Base-by-base conservation (phyloP, 2,329 filamentous ascomycete genomes). In the Colletotrichum graminicola region DNA sequence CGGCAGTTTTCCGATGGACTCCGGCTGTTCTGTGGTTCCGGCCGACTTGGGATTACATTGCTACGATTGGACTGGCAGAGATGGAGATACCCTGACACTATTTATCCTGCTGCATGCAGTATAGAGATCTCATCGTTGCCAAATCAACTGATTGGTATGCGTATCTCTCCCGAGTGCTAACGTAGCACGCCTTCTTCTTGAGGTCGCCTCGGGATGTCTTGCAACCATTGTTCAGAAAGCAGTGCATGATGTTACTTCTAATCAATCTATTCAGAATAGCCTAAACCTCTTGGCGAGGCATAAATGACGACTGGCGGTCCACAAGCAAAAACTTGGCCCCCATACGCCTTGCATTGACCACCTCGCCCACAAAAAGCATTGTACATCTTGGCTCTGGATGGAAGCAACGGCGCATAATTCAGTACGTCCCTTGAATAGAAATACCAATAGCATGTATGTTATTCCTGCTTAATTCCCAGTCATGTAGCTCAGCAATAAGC, bases 211-310 rank as follows among this genome's bases (percentile, higher is more conserved):
- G 10, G 10, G 43, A n/a, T 45, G 6, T n/a, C 43, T 5, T n/a
- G 5, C 41, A 43, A 45, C 4, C 1, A 43, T 5, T 43, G 16
- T 18, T 2, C 41, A 7, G 16, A 18, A 45, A n/a, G 43, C 10
- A 14, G 18, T 7, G 6, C n/a, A 23, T 2, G 3, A 4, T 1
- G 11, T 3, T 3, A n/a, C 3, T 47, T 47, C 1, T 10, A 23
- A 47, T 12, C n/a, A 47, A 47, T 47, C 21, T 47, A 47, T 23
- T n/a, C 7, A 47, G 21, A 47, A 47, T 47, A 47, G 45, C 45
- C 45, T 47, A 47, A n/a, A n/a, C 3, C 43, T 10, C 21, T 45
- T 45, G 43, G 43, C 43, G n/a, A 4, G 7, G 10, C 21, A 5
- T n/a, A 45, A 47, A 23, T 10, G 8, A 11, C 10, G n/a, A 2